Evolutionary conservation across 352 stramenopile species (phyloP).

Genomic region (Globisporangium spiculum): DNA sequence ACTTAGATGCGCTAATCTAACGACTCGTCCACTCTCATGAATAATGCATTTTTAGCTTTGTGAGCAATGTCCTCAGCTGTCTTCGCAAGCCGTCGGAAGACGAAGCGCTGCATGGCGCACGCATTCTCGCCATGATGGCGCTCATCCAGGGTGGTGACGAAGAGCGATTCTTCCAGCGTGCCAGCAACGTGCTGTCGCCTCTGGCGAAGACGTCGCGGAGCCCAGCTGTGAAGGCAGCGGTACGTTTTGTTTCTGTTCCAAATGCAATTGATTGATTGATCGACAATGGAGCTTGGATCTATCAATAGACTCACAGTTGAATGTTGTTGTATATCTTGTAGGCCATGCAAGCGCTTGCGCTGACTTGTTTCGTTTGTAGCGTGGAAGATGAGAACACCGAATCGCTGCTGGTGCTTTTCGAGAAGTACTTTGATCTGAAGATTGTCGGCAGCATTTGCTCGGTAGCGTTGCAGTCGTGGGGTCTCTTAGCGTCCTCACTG

Average conservation of each 20-base stretch:
- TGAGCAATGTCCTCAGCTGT: conserved; percentile 64
- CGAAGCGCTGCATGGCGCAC: conserved; percentile 61
- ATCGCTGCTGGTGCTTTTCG: conserved; percentile 56
- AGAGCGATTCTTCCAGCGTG: conserved; percentile 73
- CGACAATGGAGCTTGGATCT: neutral
- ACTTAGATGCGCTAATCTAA: neutral
- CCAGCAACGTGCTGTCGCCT: conserved; percentile 66
- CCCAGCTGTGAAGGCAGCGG: conserved; percentile 59
- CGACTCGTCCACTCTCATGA: neutral
- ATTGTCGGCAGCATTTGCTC: conserved; percentile 61
- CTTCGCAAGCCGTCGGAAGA: conserved; percentile 69
- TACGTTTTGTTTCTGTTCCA: conserved; percentile 22
- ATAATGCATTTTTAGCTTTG: conserved; percentile 42
- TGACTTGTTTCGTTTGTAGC: conserved; percentile 77
- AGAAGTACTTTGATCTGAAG: conserved; percentile 71
- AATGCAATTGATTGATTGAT: neutral
- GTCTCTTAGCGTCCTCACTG: conserved; percentile 61
- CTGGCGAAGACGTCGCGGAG: conserved; percentile 65
- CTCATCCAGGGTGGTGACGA: conserved; percentile 75
- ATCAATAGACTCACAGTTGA: conserved; percentile 1
- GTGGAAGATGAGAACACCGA: conserved; percentile 76
- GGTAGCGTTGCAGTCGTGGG: conserved; percentile 70
- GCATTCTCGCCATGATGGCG: conserved; percentile 69
- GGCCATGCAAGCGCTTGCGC: conserved; percentile 64
- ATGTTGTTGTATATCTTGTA: conserved; percentile 19